Evolutionary conservation across 805 yeast genomes (phyloP).

Genomic region (Brettanomyces bruxellensis): DNA sequence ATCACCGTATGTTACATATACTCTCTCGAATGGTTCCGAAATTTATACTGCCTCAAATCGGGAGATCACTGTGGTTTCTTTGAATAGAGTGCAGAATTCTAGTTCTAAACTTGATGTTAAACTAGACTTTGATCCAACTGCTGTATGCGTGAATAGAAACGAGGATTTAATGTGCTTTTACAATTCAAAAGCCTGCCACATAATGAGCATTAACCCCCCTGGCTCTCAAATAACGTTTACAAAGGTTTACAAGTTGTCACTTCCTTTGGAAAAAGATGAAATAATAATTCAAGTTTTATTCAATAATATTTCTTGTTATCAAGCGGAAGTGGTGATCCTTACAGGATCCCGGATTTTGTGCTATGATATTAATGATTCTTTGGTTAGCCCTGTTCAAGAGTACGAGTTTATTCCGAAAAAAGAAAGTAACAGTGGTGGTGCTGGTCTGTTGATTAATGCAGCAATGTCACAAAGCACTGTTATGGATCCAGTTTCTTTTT

Average conservation of each 20-base stretch:
- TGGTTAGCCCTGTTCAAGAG: constrained; percentile 10
- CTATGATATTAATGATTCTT: constrained; percentile 26
- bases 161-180: constrained; percentile 23
- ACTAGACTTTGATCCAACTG: constrained; percentile 18
- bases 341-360: constrained; percentile 26
- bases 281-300: constrained; percentile 31
- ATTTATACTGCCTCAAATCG: constrained; percentile 16
- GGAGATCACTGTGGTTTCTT: constrained; percentile 12
- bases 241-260: constrained; percentile 3
- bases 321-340: constrained; percentile 35
- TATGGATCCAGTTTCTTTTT: constrained; percentile 31
- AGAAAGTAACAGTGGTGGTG: constrained; percentile 12
- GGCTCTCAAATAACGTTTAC: constrained; percentile 13
- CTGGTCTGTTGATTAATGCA: background rate
- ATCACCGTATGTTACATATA: constrained; percentile 13
- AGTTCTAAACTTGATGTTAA: constrained; percentile 6
- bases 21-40: constrained; percentile 20
- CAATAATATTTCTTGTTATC: constrained; percentile 34
- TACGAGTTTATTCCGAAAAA: constrained; percentile 13
- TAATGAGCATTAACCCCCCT: constrained; percentile 12
- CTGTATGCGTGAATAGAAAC: constrained; percentile 13
- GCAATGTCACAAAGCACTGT: constrained; percentile 7
- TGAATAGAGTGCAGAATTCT: constrained; percentile 1
- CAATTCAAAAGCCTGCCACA: constrained; percentile 8
- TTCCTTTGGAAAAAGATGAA: constrained; percentile 11